phyloP scores from a whole-genome alignment of 345 rosid species.

The Lepidium africanum region DNA sequence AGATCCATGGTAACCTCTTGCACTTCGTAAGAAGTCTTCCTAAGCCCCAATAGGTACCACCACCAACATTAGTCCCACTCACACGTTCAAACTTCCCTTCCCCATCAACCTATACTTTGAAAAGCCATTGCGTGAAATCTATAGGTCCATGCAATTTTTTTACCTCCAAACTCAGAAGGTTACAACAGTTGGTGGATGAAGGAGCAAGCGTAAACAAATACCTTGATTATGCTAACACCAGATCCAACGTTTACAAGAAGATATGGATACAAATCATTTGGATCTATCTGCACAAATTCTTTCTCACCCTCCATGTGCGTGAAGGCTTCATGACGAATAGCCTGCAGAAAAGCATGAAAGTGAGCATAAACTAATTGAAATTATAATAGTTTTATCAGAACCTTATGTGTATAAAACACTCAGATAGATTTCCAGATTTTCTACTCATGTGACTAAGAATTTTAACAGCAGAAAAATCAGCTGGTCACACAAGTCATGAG shows the following conservation, averaged over 20 bases:
- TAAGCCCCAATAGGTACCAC: slow-evolving; percentile 98
- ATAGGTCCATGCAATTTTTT: not conserved
- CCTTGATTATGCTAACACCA: slow-evolving; percentile 99
- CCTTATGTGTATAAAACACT: not conserved
- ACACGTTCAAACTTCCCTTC: slow-evolving; percentile 97
- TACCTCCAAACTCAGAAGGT: not conserved
- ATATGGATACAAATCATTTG: slow-evolving; percentile 88
- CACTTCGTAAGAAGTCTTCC: slow-evolving; percentile 92
- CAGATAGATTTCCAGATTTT: not conserved
- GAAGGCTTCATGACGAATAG: slow-evolving; percentile 99
- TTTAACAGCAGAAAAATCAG: not conserved
- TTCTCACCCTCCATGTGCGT: slow-evolving; percentile 93
- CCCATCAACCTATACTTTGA: slow-evolving; percentile 65
- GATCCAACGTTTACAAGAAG: slow-evolving; percentile 98
- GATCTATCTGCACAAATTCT: slow-evolving; percentile 92
- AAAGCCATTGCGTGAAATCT: not conserved
- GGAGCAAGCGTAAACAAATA: slow-evolving; percentile 22
- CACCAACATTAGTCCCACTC: slow-evolving; percentile 97
- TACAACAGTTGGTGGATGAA: not conserved
- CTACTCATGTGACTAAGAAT: not conserved
- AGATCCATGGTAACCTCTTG: slow-evolving; percentile 51
- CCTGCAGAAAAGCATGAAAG: slow-evolving; percentile 36
- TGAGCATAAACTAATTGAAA: not conserved
- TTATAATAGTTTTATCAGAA: not conserved
- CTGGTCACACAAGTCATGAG: not conserved